These are phyloP conservation scores for Bromus sterilis DNA, from an alignment of 176 grass and related monocot species.

Conservation along the genomic window DNA sequence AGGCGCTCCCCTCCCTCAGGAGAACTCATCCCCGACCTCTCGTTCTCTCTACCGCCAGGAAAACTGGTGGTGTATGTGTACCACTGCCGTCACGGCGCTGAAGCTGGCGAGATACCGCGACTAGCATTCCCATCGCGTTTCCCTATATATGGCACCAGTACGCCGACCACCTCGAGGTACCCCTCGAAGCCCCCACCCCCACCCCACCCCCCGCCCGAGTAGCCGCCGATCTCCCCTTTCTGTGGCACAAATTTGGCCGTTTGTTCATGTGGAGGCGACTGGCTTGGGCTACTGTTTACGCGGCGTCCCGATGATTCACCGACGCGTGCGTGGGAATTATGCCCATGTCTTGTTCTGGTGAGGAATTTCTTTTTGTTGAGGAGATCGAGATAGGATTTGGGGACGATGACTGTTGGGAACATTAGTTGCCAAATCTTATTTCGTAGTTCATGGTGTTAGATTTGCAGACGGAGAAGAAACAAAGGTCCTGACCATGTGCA, in stretches of 20 bases:
- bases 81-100: no score
- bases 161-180: no score
- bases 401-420: background rate
- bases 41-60: no score
- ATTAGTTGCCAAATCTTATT: conserved; percentile 11
- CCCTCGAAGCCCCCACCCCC: no score
- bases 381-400: conserved; percentile 40
- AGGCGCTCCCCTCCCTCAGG: no score
- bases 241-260: background rate
- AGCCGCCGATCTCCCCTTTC: conserved; percentile 30
- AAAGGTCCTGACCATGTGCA: background rate
- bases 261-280: background rate
- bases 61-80: no score
- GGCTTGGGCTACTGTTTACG: background rate
- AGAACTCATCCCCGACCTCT: no score
- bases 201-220: no score
- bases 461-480: background rate
- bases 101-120: no score
- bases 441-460: background rate
- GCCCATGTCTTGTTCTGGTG: background rate
- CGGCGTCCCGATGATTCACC: background rate
- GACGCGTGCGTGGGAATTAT: background rate
- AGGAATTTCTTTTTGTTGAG: background rate
- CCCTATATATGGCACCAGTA: no score
- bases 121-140: no score